Conservation (phyloP, 192 early-diverging fungal species). For the Dissophora globulifera region DNA sequence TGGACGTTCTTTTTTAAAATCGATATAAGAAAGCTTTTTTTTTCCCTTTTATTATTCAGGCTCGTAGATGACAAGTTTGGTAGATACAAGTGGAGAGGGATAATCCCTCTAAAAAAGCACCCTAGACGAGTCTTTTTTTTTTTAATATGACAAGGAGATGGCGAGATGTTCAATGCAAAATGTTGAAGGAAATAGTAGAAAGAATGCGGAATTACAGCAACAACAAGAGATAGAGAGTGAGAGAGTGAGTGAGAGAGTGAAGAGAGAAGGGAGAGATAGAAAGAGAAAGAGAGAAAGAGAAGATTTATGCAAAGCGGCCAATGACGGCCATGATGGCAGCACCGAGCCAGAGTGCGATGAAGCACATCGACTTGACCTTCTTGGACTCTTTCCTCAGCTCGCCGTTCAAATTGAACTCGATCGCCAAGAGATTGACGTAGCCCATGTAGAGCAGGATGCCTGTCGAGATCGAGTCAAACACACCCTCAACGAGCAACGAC, state of each 20-base stretch:
- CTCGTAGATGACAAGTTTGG: too few relatives aligned
- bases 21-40: too few relatives aligned
- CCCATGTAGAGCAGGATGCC: constrained; percentile 86
- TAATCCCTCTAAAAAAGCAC: too few relatives aligned
- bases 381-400: constrained; percentile 46
- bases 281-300: not conserved
- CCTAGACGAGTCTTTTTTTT: too few relatives aligned
- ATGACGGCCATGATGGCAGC: constrained; percentile 81
- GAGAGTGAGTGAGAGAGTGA: not conserved
- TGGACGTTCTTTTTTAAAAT: too few relatives aligned
- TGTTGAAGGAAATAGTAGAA: too few relatives aligned
- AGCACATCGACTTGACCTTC: constrained; percentile 59
- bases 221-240: not conserved
- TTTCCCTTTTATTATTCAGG: too few relatives aligned
- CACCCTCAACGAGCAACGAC: constrained; percentile 71
- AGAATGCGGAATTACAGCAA: too few relatives aligned
- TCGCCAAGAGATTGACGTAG: constrained; percentile 76
- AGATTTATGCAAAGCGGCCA: constrained; percentile 55
- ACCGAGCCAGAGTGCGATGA: constrained; percentile 75
- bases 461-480: constrained; percentile 79
- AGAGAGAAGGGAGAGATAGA: not conserved
- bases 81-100: too few relatives aligned
- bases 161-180: too few relatives aligned
- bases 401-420: constrained; percentile 70
- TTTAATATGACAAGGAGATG: too few relatives aligned